A percentile compares a stretch with the other conserved stretches of the same genome.
Evolutionary conservation across 106 monocot genomes (phyloP).

Genomic region (Dendrobium officinale): DNA sequence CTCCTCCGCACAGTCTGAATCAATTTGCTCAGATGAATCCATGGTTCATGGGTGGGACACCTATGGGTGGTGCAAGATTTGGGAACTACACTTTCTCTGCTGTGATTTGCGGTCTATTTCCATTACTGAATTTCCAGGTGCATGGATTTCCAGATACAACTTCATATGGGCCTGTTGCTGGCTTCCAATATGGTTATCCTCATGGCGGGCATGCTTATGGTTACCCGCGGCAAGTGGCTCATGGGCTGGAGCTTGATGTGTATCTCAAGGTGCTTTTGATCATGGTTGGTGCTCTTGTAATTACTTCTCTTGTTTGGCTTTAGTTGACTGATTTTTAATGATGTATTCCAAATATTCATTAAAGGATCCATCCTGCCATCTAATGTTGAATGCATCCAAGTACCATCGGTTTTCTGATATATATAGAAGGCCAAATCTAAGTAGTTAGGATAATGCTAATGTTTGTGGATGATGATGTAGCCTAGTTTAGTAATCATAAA

Average conservation of each 20-base stretch:
- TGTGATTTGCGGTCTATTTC: slow-evolving; percentile 50
- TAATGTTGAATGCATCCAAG: not conserved
- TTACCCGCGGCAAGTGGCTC: slow-evolving; percentile 17
- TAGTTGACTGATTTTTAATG: slow-evolving; percentile 10
- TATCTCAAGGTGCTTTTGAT: slow-evolving; percentile 38
- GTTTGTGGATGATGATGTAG: no score
- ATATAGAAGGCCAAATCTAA: no score
- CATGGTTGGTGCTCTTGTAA: slow-evolving; percentile 43
- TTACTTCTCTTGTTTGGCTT: slow-evolving; percentile 33
- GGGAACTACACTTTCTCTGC: slow-evolving; percentile 60
- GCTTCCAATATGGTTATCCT: slow-evolving; percentile 35
- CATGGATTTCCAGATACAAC: slow-evolving; percentile 49
- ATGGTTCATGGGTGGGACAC: slow-evolving; percentile 35
- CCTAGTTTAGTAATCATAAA: no score
- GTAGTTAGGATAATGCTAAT: no score
- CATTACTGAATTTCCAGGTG: slow-evolving; percentile 51
- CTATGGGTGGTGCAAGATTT: slow-evolving; percentile 25
- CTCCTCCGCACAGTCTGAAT: slow-evolving; percentile 30
- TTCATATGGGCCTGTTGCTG: slow-evolving; percentile 39
- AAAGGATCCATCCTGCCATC: not conserved
- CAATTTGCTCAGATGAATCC: slow-evolving; percentile 32
- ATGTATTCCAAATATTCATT: not conserved
- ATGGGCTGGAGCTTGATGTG: slow-evolving; percentile 33
- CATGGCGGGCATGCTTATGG: slow-evolving; percentile 34
- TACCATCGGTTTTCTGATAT: no score